phyloP scores from a whole-genome alignment of 2,329 filamentous ascomycete species.

The Neonectria magnoliae region DNA sequence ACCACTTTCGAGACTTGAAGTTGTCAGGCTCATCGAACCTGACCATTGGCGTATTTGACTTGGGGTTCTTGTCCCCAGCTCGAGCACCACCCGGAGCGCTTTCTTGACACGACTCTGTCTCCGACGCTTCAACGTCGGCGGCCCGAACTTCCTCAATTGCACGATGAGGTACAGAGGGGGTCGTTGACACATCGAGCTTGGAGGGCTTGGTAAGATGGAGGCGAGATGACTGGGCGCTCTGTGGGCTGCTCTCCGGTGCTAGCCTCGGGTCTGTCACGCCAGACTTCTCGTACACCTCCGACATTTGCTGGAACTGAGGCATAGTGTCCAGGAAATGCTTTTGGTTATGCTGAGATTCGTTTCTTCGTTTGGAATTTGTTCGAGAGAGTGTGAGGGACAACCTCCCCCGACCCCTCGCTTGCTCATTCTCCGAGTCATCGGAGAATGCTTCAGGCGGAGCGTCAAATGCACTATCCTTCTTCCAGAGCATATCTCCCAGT shows the following conservation, averaged over 20 bases:
- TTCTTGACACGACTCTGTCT: slow-evolving; percentile 50
- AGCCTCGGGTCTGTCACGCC: slow-evolving; percentile 27
- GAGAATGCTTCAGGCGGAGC: slow-evolving; percentile 52
- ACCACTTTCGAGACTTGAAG: slow-evolving; percentile 58
- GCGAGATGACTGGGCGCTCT: slow-evolving; percentile 54
- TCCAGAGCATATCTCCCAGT: slow-evolving; percentile 67
- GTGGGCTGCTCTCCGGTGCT: slow-evolving; percentile 26
- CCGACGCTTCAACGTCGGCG: slow-evolving; percentile 50
- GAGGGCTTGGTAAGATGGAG: slow-evolving; percentile 62
- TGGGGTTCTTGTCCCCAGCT: slow-evolving; percentile 49
- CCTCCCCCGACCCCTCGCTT: slow-evolving; percentile 51
- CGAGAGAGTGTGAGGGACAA: slow-evolving; percentile 50
- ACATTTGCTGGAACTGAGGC: slow-evolving; percentile 58
- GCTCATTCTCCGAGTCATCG: slow-evolving; percentile 61
- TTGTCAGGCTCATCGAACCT: slow-evolving; percentile 37
- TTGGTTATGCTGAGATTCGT: slow-evolving; percentile 44
- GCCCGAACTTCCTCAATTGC: slow-evolving; percentile 26
- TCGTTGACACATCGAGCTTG: slow-evolving; percentile 58
- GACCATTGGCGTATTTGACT: slow-evolving; percentile 45
- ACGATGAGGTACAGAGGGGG: slow-evolving; percentile 51
- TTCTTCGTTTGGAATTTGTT: slow-evolving; percentile 45
- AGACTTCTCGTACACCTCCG: slow-evolving; percentile 38
- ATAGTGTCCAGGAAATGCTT: slow-evolving; percentile 63
- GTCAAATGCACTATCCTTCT: slow-evolving; percentile 55
- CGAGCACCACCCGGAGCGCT: slow-evolving; percentile 44